Evolutionary conservation across 2,329 filamentous ascomycete species (phyloP), one percentile per base, ranked within the genome.

Genomic region (Nigrospora sphaerica): DNA sequence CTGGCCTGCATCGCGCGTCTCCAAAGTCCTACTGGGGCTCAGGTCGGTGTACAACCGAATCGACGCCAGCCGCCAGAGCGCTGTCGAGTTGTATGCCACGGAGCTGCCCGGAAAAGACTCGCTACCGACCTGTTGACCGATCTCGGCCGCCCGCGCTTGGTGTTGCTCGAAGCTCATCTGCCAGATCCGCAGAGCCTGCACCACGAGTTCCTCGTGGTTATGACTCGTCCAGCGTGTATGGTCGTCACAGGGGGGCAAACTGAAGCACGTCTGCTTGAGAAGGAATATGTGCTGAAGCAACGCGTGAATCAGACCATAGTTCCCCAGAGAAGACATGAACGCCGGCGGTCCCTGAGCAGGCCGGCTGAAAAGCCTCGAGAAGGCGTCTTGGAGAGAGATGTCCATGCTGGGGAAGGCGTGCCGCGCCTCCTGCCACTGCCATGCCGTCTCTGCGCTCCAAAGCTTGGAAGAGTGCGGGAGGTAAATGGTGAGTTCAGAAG

Each of bases 221-320:
- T 69, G 65, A 39, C 74, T 73, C 50, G 81, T 57, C 0, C 71
- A 74, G 28, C 75, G 66, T 33, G 76, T 71, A 2, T 69, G 63
- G 17, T 75, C 75, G 46, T 74, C 78, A 1, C 71, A 68, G 3
- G 72, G 68, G 1, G 71, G 66, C 2, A 69, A 62, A 2, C 71
- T 70, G 42, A 81, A 73, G 0, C 74, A 78, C 0, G 78, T 80
- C 56, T 85, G 79, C 54, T 85, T 84, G 18, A 86, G 62, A 34
- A 87, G 70, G 59, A 83, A 88, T 14, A 88, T 82, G 50, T 87
- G 83, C 55, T 88, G 85, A 12, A 88, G 75, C 19, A 89, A 61
- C 4, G 83, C 83, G 56, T 88, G 83, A 3, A 88, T 83, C 32
- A 89, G 69, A 9, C 86, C 76, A 52, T 88, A 87, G 54, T 85